Evolutionary conservation across 352 stramenopile species (phyloP), one percentile per base, ranked within the genome.

Genomic region (Aphanomyces astaci): DNA sequence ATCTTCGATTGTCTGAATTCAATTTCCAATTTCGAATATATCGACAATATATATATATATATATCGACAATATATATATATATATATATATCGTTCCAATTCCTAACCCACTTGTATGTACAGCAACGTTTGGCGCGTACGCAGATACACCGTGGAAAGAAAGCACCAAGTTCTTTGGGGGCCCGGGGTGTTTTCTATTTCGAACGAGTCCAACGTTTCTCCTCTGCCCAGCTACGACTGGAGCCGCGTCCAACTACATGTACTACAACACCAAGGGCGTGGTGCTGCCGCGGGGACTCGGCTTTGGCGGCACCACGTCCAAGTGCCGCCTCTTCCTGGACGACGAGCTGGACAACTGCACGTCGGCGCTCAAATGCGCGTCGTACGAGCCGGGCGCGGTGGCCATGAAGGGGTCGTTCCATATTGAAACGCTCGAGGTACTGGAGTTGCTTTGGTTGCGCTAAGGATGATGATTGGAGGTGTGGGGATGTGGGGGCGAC

Each of bases 241-340:
- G 70, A 46, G 72, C 78, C 19, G 68, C 73, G 39, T 83, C 80
- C 36, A 88, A 91, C 64, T 85, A 89, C 72, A 94, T 94, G 86
- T 94, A 94, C 51, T 74, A 93, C 60, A 92, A 94, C 73, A 93
- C 86, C 10, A 94, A 94, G 45, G 86, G 84, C 7, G 86, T 83
- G 19, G 79, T 79, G 0, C 70, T 94, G 31, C 86, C 86, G 2
- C 79, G 82, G 25, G 86, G 86, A 7, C 75, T 94, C 7, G 86
- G 86, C 33, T 86, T 94, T 68, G 86, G 86, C 22, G 84, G 86
- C n/a, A 84, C 82, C 27, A 85, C 76, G 4, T 87, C 77, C 66
- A 81, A 81, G 24, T 93, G 90, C 60, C 80, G 84, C 0, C 51
- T 94, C 22, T 94, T 93, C 53, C 36, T 94, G 13, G 88, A 85